Evolutionary conservation across 2,329 filamentous ascomycete species (phyloP), one percentile per base, ranked within the genome.

Genomic region (Taxawa tesnikishii): DNA sequence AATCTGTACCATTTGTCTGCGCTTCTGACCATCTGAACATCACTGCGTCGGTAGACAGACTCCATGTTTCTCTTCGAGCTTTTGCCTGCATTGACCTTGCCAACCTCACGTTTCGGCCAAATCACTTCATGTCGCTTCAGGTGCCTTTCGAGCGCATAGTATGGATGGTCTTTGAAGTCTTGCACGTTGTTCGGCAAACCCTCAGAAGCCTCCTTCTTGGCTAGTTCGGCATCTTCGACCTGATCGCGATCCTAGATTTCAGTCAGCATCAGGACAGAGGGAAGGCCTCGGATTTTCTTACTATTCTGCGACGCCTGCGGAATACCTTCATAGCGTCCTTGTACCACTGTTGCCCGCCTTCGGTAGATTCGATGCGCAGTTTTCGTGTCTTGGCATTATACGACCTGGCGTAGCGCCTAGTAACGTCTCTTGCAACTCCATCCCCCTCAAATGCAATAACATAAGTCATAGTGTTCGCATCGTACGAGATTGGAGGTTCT

Each of bases 311-410:
- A n/a, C 38, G 36, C 6, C 56, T 49, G 16, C 46, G 46, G 38
- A 65, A 65, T 15, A 58, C 59, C 46, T 43, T 67, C 56, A 61
- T 64, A 27, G 51, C 65, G 37, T 53, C 58, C 17, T 56, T 54
- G 62, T 67, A 73, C 75, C 75, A 80, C 32, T 46, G 45, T 13
- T 61, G 55, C 2, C 75, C 75, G 26, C 62, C 56, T 28, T 64
- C 60, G 2, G 69, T 75, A 19, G 56, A 61, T 42, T 96, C 90
- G 2, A 98, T 69, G n/a, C 90, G 75, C 37, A 72, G 57, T 41
- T 76, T 84, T 14, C 83, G 71, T 1, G 87, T 94, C 56, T 96
- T 96, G 14, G 87, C 82, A 44, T 85, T 90, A 57, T 80, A 96
- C 0, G 79, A 79, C 54, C 90, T 92, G 2, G 77, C 70, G 50